These are phyloP conservation scores for Mycena latifolia DNA, from an alignment of 768 basidiomycete genomes.

Conservation along the genomic window DNA sequence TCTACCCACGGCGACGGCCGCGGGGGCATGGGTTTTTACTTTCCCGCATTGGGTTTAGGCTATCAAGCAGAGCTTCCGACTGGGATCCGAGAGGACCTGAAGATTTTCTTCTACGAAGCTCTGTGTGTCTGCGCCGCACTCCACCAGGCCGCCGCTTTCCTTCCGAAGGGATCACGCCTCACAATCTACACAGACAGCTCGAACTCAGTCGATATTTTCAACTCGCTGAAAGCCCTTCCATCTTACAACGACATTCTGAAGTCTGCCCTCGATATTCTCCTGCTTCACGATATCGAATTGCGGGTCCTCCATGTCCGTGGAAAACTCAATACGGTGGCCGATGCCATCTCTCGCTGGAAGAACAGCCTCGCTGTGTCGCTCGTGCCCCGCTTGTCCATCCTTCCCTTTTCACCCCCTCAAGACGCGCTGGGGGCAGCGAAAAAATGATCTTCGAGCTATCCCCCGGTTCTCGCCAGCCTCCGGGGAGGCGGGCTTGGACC, in stretches of 20 bases:
- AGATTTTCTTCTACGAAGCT: conserved; percentile 47
- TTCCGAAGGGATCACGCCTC: not conserved
- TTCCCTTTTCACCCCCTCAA: conserved; percentile 42
- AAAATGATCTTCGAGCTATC: conserved; percentile 37
- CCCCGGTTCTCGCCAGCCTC: conserved; percentile 46
- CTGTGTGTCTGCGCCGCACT: conserved; percentile 36
- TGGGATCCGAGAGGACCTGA: not conserved
- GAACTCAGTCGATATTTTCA: conserved; percentile 42
- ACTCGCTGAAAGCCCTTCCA: conserved; percentile 16
- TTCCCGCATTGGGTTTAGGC: conserved; percentile 10
- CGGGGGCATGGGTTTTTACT: conserved; percentile 43
- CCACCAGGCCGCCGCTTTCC: not conserved
- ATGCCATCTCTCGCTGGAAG: conserved; percentile 41
- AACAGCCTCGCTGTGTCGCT: conserved; percentile 12
- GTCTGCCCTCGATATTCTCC: conserved; percentile 30
- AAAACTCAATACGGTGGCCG: conserved; percentile 41
- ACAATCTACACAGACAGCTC: conserved; percentile 40
- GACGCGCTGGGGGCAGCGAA: conserved; percentile 42
- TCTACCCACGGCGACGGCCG: conserved; percentile 29
- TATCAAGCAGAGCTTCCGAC: conserved; percentile 30
- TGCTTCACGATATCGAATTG: conserved; percentile 31
- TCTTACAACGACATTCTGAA: conserved; percentile 39
- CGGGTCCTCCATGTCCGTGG: conserved; percentile 40
- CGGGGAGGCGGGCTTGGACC: conserved; percentile 47
- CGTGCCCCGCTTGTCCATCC: conserved; percentile 16